These are phyloP conservation scores for Curvularia eragrostidis DNA, from an alignment of 2,329 filamentous ascomycete genomes.

Conservation along the genomic window DNA sequence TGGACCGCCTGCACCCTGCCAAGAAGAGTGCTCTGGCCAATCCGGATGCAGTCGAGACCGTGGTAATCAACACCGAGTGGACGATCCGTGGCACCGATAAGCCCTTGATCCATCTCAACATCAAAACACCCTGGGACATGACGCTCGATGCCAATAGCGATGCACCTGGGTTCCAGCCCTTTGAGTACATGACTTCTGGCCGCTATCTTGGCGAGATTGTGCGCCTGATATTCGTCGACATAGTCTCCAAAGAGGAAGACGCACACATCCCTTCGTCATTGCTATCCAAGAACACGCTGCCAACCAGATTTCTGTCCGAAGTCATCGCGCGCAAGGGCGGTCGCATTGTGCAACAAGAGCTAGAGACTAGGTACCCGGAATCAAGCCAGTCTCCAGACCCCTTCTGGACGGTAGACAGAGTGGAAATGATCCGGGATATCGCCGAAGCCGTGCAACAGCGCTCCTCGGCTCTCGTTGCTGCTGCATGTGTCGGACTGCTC, in stretches of 20 bases:
- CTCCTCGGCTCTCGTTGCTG: conserved; percentile 76
- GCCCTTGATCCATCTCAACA: conserved; percentile 66
- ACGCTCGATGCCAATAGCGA: conserved; percentile 71
- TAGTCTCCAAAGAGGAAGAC: conserved; percentile 56
- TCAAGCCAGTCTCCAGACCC: conserved; percentile 45
- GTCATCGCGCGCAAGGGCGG: conserved; percentile 60
- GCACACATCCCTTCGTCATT: conserved; percentile 62
- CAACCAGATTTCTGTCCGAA: conserved; percentile 76
- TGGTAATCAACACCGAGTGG: conserved; percentile 85
- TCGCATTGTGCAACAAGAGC: conserved; percentile 35
- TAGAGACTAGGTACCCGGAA: conserved; percentile 63
- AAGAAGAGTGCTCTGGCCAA: conserved; percentile 60
- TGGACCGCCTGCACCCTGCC: conserved; percentile 66
- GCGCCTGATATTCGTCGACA: conserved; percentile 72
- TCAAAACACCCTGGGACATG: conserved; percentile 75
- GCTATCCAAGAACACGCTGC: conserved; percentile 66
- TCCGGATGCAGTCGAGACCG: conserved; percentile 59
- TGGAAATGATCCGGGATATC: conserved; percentile 68
- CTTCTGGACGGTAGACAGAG: conserved; percentile 68
- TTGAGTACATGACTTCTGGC: conserved; percentile 85
- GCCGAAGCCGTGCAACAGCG: conserved; percentile 73
- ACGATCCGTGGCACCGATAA: conserved; percentile 77
- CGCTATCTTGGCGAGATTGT: conserved; percentile 79
- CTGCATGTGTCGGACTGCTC: conserved; percentile 73
- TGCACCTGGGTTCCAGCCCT: conserved; percentile 76